Conservation (phyloP, 1,284 basidiomycete species). For the Apiotrichum gracile region DNA sequence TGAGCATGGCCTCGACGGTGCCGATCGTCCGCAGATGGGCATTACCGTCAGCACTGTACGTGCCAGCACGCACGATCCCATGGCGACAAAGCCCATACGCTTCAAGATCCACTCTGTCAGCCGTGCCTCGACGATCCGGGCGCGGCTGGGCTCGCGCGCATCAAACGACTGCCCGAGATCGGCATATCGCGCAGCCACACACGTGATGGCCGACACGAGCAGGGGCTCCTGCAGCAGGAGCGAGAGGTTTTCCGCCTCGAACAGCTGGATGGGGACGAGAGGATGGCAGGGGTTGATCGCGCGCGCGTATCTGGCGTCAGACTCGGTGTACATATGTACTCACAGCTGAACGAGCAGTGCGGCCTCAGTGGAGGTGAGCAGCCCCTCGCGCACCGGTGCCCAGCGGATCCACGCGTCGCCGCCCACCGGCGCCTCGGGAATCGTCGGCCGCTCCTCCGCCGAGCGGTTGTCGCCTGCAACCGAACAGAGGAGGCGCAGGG, state of each 20-base stretch:
- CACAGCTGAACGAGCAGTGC: slow-evolving; percentile 9
- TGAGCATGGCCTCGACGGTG: slow-evolving; percentile 21
- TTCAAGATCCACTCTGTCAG: slow-evolving; percentile 16
- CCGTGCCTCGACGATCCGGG: slow-evolving; percentile 11
- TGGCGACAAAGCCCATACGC: slow-evolving; percentile 12
- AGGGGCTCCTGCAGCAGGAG: slow-evolving; percentile 15
- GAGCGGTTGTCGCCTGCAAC: slow-evolving; percentile 12
- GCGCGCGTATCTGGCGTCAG: slow-evolving; percentile 6
- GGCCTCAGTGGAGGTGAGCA: slow-evolving; percentile 18
- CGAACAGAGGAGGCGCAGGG: slow-evolving; percentile 17
- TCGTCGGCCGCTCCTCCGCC: background rate
- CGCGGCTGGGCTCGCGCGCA: slow-evolving; percentile 7
- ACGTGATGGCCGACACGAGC: slow-evolving; percentile 12
- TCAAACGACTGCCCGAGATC: slow-evolving; percentile 17
- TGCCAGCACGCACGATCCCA: slow-evolving; percentile 17
- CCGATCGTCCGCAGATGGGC: slow-evolving; percentile 17
- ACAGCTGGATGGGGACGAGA: slow-evolving; percentile 14
- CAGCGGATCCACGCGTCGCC: slow-evolving; percentile 17
- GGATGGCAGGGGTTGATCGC: slow-evolving; percentile 18
- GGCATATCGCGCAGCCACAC: slow-evolving; percentile 15
- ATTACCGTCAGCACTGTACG: slow-evolving; percentile 6
- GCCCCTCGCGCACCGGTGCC: slow-evolving; percentile 20
- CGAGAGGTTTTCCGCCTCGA: slow-evolving; percentile 9
- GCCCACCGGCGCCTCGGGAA: background rate
- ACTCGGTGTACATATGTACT: background rate